Conservation (phyloP, 352 stramenopile genomes). For the Phytophthora cryptogea region DNA sequence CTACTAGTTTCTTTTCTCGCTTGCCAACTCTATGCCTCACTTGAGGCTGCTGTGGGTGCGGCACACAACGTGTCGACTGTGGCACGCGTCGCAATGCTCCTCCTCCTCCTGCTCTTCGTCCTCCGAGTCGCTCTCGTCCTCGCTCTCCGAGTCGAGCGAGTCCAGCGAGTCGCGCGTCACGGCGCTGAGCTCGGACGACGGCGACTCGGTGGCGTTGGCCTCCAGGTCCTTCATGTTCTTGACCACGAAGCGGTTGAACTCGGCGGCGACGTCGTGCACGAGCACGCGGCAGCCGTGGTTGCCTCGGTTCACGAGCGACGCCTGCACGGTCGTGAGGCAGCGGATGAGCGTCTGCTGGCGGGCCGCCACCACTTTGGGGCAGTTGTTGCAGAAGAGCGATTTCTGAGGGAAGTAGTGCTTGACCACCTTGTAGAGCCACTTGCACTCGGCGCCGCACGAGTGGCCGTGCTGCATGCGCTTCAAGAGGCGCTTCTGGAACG, state of each 20-base stretch:
- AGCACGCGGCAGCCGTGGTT: constrained; percentile 44
- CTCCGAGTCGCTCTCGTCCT: constrained; percentile 18
- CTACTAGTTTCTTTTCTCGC: neutral
- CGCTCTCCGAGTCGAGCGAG: constrained; percentile 26
- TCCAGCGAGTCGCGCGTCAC: constrained; percentile 33
- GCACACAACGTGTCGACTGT: constrained; percentile 38
- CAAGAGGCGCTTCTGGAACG: constrained; percentile 53
- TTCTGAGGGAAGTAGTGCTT: constrained; percentile 66
- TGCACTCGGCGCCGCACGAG: constrained; percentile 62
- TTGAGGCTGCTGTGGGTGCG: constrained; percentile 29
- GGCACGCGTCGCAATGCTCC: constrained; percentile 35
- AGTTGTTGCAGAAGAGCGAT: constrained; percentile 44
- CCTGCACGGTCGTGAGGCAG: constrained; percentile 41
- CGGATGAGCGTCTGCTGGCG: constrained; percentile 43
- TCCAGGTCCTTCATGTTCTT: constrained; percentile 40
- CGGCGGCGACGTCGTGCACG: constrained; percentile 32
- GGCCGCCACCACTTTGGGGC: constrained; percentile 36
- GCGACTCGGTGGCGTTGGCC: constrained; percentile 26
- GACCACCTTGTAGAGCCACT: constrained; percentile 66
- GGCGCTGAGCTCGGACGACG: constrained; percentile 35
- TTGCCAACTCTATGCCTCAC: constrained; percentile 8
- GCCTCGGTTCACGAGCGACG: constrained; percentile 42
- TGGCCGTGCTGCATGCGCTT: constrained; percentile 57
- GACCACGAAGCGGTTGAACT: constrained; percentile 46
- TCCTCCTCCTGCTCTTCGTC: constrained; percentile 29